phyloP scores from a whole-genome alignment of 495 filamentous ascomycete species.

The Cercophora samala region DNA sequence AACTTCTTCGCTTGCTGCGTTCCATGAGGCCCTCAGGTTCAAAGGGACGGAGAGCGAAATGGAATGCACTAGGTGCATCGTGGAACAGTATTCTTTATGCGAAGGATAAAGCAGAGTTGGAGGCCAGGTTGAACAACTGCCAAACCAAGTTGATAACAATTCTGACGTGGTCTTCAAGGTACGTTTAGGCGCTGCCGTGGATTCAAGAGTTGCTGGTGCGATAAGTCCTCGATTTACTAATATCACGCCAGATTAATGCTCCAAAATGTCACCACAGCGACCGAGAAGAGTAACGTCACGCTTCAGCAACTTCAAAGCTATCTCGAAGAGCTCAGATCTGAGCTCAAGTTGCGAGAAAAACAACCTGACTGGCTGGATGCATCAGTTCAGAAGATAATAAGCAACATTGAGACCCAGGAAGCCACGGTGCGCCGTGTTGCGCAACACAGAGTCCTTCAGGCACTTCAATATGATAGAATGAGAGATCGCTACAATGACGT shows the following conservation, averaged over 20 bases:
- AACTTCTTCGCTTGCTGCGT: not conserved
- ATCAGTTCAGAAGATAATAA: not conserved
- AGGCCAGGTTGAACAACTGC: not conserved
- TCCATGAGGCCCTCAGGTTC: not conserved
- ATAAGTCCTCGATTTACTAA: not conserved
- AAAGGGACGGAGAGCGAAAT: not conserved
- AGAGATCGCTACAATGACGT: not conserved
- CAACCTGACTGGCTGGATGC: not conserved
- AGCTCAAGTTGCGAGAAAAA: not conserved
- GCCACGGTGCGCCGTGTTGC: not conserved
- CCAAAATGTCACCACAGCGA: not conserved
- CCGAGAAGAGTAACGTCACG: not conserved
- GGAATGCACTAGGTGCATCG: not conserved
- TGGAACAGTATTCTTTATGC: not conserved
- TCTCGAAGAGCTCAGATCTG: not conserved
- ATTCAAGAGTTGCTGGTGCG: no score
- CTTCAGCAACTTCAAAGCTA: not conserved
- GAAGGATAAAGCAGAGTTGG: not conserved
- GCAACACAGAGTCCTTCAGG: not conserved
- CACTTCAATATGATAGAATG: not conserved
- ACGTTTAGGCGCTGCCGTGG: no score
- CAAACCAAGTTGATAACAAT: not conserved
- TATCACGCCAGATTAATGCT: not conserved
- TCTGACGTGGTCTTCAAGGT: constrained; percentile 3
- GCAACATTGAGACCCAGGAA: not conserved